These are phyloP conservation scores for Phycomyces nitens DNA, from an alignment of 192 early-diverging fungal species.

Conservation along the genomic window DNA sequence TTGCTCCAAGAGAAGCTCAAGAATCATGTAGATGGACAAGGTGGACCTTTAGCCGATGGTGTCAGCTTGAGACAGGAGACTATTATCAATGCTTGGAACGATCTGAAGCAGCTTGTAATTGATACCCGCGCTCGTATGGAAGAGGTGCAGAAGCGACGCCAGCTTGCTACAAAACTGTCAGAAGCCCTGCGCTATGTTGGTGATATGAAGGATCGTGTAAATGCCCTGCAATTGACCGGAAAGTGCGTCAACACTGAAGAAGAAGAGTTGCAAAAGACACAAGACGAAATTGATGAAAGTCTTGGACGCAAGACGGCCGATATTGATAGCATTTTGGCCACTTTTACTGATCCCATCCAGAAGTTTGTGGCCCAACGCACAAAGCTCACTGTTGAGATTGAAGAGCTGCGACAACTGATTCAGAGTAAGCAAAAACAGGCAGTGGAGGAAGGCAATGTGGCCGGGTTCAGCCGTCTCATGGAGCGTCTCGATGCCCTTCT, in stretches of 20 bases:
- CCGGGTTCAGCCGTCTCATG: constrained; percentile 27
- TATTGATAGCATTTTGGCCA: constrained; percentile 3
- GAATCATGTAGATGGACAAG: not conserved
- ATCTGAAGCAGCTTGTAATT: constrained; percentile 20
- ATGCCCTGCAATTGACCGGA: constrained; percentile 19
- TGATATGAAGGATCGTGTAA: constrained; percentile 19
- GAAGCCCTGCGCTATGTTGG: constrained; percentile 19
- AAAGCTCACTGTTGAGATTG: constrained; percentile 13
- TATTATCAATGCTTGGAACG: constrained; percentile 26
- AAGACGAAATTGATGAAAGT: constrained; percentile 2
- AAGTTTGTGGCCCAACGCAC: constrained; percentile 20
- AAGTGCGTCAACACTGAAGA: constrained; percentile 15
- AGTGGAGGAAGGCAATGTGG: constrained; percentile 22
- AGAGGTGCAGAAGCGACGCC: not conserved
- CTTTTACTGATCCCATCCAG: not conserved
- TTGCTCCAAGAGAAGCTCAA: not conserved
- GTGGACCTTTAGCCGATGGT: not conserved
- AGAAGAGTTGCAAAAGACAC: constrained; percentile 16
- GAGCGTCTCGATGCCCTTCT: constrained; percentile 34
- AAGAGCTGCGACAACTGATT: constrained; percentile 18
- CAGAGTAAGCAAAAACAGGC: constrained; percentile 25
- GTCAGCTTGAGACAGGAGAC: not conserved
- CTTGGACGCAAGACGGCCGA: constrained; percentile 11
- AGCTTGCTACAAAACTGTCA: constrained; percentile 14
- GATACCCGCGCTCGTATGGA: constrained; percentile 19